phyloP scores from a whole-genome alignment of 805 yeast species.

The Nakazawaea sp. region DNA sequence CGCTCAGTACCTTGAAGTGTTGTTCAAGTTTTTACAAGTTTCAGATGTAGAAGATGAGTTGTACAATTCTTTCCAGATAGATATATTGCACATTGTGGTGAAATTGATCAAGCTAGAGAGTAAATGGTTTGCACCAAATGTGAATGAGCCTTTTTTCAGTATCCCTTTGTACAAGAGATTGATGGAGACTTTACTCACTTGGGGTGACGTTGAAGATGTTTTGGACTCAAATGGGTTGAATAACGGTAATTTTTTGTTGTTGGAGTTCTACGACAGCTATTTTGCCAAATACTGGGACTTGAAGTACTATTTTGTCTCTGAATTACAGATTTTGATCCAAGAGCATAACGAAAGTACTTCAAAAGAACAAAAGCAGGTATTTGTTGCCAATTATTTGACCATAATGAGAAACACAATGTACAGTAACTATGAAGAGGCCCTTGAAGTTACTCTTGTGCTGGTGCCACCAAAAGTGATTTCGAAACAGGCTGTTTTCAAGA shows the following conservation, averaged over 20 bases:
- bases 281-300: slow-evolving; percentile 66
- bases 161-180: slow-evolving; percentile 39
- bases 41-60: slow-evolving; percentile 35
- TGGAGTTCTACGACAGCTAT: slow-evolving; percentile 51
- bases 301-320: slow-evolving; percentile 64
- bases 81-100: slow-evolving; percentile 46
- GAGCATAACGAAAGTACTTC: slow-evolving; percentile 14
- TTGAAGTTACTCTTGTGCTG: slow-evolving; percentile 29
- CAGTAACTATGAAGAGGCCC: slow-evolving; percentile 24
- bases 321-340: slow-evolving; percentile 18
- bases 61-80: slow-evolving; percentile 41
- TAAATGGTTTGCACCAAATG: slow-evolving; percentile 39
- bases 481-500: slow-evolving; percentile 37
- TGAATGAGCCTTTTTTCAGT: slow-evolving; percentile 58
- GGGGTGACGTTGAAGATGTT: slow-evolving; percentile 3
- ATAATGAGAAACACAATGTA: slow-evolving; percentile 26
- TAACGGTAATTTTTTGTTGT: slow-evolving; percentile 30
- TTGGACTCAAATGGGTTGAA: slow-evolving; percentile 1
- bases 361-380: slow-evolving; percentile 12
- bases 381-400: slow-evolving; percentile 34
- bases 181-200: slow-evolving; percentile 23
- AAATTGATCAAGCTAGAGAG: slow-evolving; percentile 54
- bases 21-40: slow-evolving; percentile 35
- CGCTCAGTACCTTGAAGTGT: slow-evolving; percentile 38
- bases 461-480: slow-evolving; percentile 35